Base-by-base conservation (phyloP, 164 flowering plant genomes). In the Houttuynia cordata region DNA sequence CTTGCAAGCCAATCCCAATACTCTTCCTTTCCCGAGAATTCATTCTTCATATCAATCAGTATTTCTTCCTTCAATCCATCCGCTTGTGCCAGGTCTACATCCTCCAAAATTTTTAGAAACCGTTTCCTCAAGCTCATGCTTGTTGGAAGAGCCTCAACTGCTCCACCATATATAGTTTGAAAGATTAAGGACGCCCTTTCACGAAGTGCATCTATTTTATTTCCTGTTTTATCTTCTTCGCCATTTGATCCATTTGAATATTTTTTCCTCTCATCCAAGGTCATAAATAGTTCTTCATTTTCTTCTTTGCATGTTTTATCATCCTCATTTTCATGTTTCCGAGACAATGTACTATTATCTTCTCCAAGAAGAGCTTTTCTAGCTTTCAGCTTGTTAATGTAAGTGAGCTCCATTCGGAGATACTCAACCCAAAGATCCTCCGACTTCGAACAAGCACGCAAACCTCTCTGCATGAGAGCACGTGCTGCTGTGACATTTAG, bases 1-100 rank as follows among this genome's bases (percentile, higher is more conserved):
- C 82, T 84, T 14, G 95, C 97, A 56, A 83, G 83, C 97, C 99
- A 93, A 63, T 90, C 91, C 97, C 99, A 90, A 60, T 82, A 93
- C 49, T 78, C 76, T 12, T 91, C 85, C 3, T 84, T 83, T 50
- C 62, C 62, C 20, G 80, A 80, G 70, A 93, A 90, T 62, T 84
- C 92, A 64, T 81, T 78, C 68, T 72, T 81, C 83, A 93, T 81
- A 61, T 80, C 84, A 72, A 67, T 63, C 51, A 83, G 66, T 45
- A 93, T 82, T 74, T 80, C 73, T 54, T 73, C 59, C 51, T 64
- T 77, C 80, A 90, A 68, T 58, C 86, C 85, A 62, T 82, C 84
- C 9, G 80, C 76, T 66, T 81, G 72, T 57, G 80, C 82, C 72
- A 88, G 62, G 59, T 81, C 70, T 22, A 73, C 75, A 7, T 69